Conservation (phyloP, 108 stramenopile genomes). For the Discostella pseudostelligera region DNA sequence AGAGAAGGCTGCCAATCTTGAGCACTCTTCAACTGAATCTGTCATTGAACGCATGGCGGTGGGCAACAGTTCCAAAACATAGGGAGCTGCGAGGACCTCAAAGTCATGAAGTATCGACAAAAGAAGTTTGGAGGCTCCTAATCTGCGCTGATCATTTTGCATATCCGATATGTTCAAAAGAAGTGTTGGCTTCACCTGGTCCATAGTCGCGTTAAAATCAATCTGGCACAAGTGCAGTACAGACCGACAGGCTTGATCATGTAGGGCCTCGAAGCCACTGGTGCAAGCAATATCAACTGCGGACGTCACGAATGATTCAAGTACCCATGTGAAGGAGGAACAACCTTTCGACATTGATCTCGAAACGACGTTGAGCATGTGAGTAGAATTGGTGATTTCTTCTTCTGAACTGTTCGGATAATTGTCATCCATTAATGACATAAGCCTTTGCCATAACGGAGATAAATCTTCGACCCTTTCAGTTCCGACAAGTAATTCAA, state of each 20-base stretch:
- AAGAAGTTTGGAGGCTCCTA: constrained; percentile 44
- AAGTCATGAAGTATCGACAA: constrained; percentile 35
- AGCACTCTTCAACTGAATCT: constrained; percentile 58
- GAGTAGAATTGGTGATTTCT: constrained; percentile 19
- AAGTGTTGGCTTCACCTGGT: constrained; percentile 21
- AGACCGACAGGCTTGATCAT: constrained; percentile 27
- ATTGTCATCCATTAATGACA: constrained; percentile 7
- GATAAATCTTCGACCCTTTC: constrained; percentile 24
- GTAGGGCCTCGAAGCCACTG: constrained; percentile 13
- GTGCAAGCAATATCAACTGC: constrained; percentile 31
- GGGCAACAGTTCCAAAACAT: constrained; percentile 68
- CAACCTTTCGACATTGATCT: constrained; percentile 16
- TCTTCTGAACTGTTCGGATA: constrained; percentile 9
- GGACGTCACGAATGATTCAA: constrained; percentile 20
- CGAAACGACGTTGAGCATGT: constrained; percentile 37
- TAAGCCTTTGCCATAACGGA: constrained; percentile 33
- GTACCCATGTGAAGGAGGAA: constrained; percentile 1
- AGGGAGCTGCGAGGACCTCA: constrained; percentile 54
- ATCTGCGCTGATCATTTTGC: constrained; percentile 35
- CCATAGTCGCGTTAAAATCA: constrained; percentile 31
- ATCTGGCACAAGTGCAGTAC: constrained; percentile 35
- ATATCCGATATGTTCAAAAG: constrained; percentile 24
- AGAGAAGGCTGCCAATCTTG: constrained; percentile 57
- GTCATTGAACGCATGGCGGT: constrained; percentile 78
- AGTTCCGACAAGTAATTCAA: constrained; percentile 25